Conservation (phyloP, 2,329 filamentous ascomycete species). For the Fusarium hostae region DNA sequence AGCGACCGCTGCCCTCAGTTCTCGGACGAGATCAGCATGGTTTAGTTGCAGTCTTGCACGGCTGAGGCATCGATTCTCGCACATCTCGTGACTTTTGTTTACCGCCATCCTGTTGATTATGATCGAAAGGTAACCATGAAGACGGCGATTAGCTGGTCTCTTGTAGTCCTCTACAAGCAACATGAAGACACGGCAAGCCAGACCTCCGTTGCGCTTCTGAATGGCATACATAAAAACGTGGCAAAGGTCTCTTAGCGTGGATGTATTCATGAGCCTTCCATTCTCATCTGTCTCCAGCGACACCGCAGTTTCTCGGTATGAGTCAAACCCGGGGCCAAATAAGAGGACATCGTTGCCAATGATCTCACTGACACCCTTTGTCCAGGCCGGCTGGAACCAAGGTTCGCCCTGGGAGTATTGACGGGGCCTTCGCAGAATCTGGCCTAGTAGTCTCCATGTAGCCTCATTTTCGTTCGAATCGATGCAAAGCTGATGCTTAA, state of each 20-base stretch:
- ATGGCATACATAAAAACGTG: not conserved
- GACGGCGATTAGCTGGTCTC: not conserved
- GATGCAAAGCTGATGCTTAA: not conserved
- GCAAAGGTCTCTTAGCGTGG: not conserved
- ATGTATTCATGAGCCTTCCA: not conserved
- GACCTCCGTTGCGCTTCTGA: not conserved
- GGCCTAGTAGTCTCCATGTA: constrained; percentile 1
- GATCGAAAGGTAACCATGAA: not conserved
- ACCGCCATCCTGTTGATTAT: not conserved
- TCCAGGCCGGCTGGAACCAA: not conserved
- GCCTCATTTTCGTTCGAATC: rapidly evolving
- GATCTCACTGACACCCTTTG: not conserved
- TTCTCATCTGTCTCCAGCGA: not conserved
- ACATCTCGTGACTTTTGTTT: not conserved
- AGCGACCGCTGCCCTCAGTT: not conserved
- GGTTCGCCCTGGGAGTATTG: not conserved
- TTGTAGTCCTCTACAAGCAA: not conserved
- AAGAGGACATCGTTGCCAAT: not conserved
- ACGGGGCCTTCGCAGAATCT: not conserved
- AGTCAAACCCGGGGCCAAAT: not conserved
- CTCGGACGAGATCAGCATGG: not conserved
- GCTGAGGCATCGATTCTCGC: not conserved
- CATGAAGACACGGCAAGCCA: not conserved
- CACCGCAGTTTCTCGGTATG: not conserved
- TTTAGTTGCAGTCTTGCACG: not conserved